Evolutionary conservation across 106 monocot genomes (phyloP).

Genomic region (Apostasia shenzhenica): DNA sequence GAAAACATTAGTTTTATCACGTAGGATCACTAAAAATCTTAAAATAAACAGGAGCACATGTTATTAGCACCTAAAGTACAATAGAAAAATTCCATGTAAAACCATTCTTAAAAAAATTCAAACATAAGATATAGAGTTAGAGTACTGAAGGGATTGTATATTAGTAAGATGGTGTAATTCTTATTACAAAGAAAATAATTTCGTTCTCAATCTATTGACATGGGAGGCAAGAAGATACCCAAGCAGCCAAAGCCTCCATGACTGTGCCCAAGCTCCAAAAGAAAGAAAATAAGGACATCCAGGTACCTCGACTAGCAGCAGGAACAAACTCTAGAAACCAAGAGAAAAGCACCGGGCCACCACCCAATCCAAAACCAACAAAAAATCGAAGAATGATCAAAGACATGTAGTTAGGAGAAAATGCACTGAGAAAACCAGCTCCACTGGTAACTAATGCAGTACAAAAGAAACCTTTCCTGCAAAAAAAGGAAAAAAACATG

Average conservation of each 20-base stretch:
- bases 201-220: not conserved
- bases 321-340: constrained; percentile 91
- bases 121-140: no score
- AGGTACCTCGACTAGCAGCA: constrained; percentile 51
- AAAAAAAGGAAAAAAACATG: not conserved
- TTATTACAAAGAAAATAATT: no score
- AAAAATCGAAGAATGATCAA: constrained; percentile 42
- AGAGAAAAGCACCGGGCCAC: constrained; percentile 64
- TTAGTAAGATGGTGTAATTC: no score
- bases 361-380: constrained; percentile 69
- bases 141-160: no score
- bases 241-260: constrained; percentile 56
- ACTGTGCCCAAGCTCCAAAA: constrained; percentile 63
- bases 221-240: constrained; percentile 28
- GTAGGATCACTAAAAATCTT: no score
- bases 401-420: constrained; percentile 45
- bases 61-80: no score
- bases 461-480: constrained; percentile 61
- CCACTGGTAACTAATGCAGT: constrained; percentile 44
- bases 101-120: no score
- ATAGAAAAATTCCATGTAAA: no score
- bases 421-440: constrained; percentile 49
- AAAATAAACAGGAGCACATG: no score
- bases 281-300: constrained; percentile 60
- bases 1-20: no score